Conservation (phyloP, 2,329 filamentous ascomycete species). For the Pestalotiopsis sp. region DNA sequence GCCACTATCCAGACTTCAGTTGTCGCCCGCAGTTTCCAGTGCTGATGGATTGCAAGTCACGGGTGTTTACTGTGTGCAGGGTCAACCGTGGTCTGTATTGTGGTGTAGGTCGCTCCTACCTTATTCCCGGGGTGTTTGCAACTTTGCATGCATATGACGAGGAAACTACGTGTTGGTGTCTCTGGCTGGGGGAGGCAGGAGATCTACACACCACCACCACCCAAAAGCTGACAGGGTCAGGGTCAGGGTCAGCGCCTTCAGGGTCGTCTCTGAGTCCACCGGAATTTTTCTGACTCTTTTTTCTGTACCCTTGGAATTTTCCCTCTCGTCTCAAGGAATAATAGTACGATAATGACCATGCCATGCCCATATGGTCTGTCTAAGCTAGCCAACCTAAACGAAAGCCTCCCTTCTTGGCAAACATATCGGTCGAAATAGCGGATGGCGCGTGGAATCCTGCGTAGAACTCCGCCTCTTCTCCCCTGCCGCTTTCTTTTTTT, state of each 20-base stretch:
- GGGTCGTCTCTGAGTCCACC: background rate
- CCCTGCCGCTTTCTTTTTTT: background rate
- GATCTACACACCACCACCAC: background rate
- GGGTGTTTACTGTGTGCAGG: background rate
- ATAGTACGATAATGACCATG: background rate
- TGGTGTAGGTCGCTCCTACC: background rate
- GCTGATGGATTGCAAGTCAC: background rate
- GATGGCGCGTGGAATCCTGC: background rate
- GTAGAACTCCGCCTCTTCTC: background rate
- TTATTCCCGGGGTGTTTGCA: background rate
- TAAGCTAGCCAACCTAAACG: background rate
- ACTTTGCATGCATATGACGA: conserved; percentile 6
- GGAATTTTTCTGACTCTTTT: background rate
- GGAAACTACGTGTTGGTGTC: background rate
- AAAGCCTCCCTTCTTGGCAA: background rate
- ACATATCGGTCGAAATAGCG: background rate
- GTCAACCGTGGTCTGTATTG: background rate
- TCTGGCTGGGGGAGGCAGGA: background rate
- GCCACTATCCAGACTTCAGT: background rate
- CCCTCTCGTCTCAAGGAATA: background rate
- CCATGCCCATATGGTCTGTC: background rate
- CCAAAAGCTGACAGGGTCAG: background rate
- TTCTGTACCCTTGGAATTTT: background rate
- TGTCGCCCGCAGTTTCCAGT: conserved; percentile 5
- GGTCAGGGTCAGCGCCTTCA: background rate